Evolutionary conservation across 306 rosid species (phyloP).

Genomic region (Cyclanthera cordifolia): DNA sequence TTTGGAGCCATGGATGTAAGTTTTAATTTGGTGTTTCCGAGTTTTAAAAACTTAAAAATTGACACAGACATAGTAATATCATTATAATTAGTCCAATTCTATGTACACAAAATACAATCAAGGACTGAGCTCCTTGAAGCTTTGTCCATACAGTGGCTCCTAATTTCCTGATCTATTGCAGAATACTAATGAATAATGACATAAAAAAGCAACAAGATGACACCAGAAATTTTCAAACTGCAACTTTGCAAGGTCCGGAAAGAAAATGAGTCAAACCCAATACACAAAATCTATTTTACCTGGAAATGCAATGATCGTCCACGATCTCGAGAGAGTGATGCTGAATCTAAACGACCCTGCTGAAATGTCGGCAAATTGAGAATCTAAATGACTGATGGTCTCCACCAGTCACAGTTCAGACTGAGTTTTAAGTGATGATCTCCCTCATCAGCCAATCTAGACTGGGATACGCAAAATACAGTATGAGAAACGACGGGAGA

Average conservation of each 20-base stretch:
- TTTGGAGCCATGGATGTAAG: too few relatives aligned
- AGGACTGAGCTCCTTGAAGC: slow-evolving; percentile 3
- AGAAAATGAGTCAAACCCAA: neutral
- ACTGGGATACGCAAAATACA: slow-evolving; percentile 93
- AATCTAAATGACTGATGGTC: neutral
- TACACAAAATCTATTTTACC: slow-evolving; percentile 1
- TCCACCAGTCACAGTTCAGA: neutral
- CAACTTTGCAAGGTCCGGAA: neutral
- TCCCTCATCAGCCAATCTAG: slow-evolving; percentile 96
- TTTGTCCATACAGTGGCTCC: neutral
- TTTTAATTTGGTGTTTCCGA: too few relatives aligned
- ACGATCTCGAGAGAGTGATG: neutral
- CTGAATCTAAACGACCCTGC: neutral
- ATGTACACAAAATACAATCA: neutral
- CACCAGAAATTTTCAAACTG: neutral
- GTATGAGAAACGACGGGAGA: slow-evolving; percentile 71
- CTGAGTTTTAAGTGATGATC: slow-evolving; percentile 39
- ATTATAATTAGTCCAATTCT: slow-evolving; percentile 6
- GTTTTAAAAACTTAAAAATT: too few relatives aligned
- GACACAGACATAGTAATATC: too few relatives aligned
- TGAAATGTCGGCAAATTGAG: slow-evolving; percentile 9
- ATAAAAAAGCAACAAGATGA: slow-evolving; percentile 1
- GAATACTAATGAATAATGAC: neutral
- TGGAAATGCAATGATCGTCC: neutral
- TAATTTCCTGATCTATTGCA: neutral